Evolutionary conservation across 768 basidiomycete genomes (phyloP).

Genomic region (Tulasnella sp.): DNA sequence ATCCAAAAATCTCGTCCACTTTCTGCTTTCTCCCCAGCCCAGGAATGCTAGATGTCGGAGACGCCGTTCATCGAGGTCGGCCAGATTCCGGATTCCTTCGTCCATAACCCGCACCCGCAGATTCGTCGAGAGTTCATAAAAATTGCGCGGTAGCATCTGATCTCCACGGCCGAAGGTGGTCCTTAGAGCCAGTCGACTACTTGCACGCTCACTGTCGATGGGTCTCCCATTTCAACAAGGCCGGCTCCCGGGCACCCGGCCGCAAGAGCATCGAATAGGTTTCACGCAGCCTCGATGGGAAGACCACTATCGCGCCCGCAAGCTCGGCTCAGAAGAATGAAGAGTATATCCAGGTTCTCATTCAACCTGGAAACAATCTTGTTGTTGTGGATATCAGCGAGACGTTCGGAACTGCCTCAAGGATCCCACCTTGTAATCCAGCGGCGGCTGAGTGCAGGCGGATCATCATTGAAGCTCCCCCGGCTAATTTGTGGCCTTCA

Average conservation of each 20-base stretch:
- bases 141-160: neutral
- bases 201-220: too few relatives aligned
- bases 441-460: neutral
- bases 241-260: too few relatives aligned
- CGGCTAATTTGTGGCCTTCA: neutral
- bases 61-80: neutral
- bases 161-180: neutral
- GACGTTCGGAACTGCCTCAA: neutral
- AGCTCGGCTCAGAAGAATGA: neutral
- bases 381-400: neutral
- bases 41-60: neutral
- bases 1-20: neutral
- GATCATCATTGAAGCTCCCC: neutral
- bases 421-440: neutral
- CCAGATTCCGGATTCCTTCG: neutral
- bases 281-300: neutral
- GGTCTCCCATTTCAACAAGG: too few relatives aligned
- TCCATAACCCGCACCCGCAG: neutral
- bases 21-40: neutral
- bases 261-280: too few relatives aligned
- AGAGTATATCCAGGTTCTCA: neutral
- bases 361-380: neutral
- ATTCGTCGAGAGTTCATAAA: neutral
- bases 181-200: neutral
- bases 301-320: neutral